Evolutionary conservation across 83 land plant species (phyloP), one percentile per base, ranked within the genome.

Genomic region (Diphasiastrum complanatum): DNA sequence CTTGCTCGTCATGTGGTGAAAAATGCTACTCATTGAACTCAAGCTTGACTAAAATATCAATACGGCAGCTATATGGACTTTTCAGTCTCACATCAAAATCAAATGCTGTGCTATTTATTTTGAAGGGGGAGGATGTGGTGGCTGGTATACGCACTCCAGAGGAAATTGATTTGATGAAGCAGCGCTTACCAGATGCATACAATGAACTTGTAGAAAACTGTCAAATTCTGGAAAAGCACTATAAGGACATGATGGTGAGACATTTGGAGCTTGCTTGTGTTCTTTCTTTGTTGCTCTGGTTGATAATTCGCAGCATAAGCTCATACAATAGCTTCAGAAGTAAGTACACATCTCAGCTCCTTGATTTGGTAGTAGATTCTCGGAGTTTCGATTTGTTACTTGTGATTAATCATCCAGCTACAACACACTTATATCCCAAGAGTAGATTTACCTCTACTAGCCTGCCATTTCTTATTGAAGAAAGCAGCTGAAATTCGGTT

Each of bases 241-340:
- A 93, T 78, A 93, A 93, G 69, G 98, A 93, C 50, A 93, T 93
- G 98, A 93, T 93, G 98, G 98, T 93, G 63, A 71, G 74, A n/a
- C n/a, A n/a, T n/a, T n/a, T n/a, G n/a, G n/a, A n/a, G n/a, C n/a
- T n/a, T n/a, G n/a, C n/a, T n/a, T n/a, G n/a, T n/a, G n/a, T n/a
- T n/a, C n/a, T n/a, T n/a, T n/a, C n/a, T n/a, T n/a, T n/a, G n/a
- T n/a, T n/a, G n/a, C n/a, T n/a, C n/a, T n/a, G n/a, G n/a, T n/a
- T n/a, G n/a, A n/a, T n/a, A n/a, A n/a, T n/a, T n/a, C n/a, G n/a
- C n/a, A n/a, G n/a, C n/a, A n/a, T n/a, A n/a, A n/a, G n/a, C n/a
- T n/a, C n/a, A n/a, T n/a, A n/a, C n/a, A n/a, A n/a, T n/a, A n/a
- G n/a, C n/a, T n/a, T n/a, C n/a, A n/a, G n/a, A n/a, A n/a, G n/a